Evolutionary conservation across 2,329 filamentous ascomycete genomes (phyloP).

Genomic region (Amphichorda felina): DNA sequence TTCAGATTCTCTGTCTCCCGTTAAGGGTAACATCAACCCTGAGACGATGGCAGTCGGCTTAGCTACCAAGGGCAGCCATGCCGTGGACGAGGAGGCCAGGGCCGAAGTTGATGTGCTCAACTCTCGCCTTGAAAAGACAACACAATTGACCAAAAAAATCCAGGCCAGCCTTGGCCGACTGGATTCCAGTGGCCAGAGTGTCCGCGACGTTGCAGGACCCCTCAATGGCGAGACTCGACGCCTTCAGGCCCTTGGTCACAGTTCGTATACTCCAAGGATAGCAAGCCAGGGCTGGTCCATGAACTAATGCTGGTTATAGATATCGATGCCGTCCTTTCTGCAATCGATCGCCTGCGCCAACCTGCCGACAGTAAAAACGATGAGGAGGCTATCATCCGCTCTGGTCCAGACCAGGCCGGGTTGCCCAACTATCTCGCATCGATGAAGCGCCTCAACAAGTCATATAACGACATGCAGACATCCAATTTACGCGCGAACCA

Average conservation of each 20-base stretch:
- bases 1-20: no score
- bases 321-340: constrained; percentile 72
- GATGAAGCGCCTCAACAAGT: constrained; percentile 76
- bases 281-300: background rate
- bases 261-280: constrained; percentile 27
- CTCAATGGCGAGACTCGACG: constrained; percentile 87
- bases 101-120: constrained; percentile 61
- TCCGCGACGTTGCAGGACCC: constrained; percentile 83
- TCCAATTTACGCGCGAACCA: constrained; percentile 93
- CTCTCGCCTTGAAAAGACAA: constrained; percentile 77
- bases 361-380: constrained; percentile 87
- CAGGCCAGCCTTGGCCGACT: constrained; percentile 75
- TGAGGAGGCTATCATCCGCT: constrained; percentile 83
- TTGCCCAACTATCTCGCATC: constrained; percentile 79
- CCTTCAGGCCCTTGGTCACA: constrained; percentile 76
- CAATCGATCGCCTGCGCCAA: constrained; percentile 79
- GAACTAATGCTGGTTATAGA: constrained; percentile 33
- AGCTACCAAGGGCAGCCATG: constrained; percentile 29
- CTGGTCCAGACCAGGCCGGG: constrained; percentile 74
- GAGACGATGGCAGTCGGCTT: constrained; percentile 38
- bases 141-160: constrained; percentile 89
- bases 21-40: no score
- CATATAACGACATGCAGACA: constrained; percentile 71
- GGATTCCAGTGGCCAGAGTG: constrained; percentile 79
- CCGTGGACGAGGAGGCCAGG: constrained; percentile 53